Percentiles rank a stretch among this genome's conserved stretches.
Evolutionary conservation across 768 basidiomycete species (phyloP).

Genomic region (Neoboletus brunneissimus): DNA sequence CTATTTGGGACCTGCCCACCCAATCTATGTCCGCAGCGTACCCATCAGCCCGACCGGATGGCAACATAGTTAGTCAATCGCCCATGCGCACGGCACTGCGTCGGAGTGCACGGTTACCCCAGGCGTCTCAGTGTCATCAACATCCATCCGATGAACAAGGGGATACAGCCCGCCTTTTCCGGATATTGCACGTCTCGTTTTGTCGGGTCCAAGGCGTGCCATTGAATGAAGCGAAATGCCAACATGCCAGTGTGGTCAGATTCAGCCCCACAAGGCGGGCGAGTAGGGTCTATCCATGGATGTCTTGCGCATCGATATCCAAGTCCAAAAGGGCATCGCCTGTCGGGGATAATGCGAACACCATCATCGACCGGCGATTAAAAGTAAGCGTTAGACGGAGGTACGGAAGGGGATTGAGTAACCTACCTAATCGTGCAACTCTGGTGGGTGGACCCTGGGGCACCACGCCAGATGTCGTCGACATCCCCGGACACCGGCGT

Average conservation of each 20-base stretch:
- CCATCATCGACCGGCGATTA: too few relatives aligned
- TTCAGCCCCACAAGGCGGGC: neutral
- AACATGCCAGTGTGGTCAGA: neutral
- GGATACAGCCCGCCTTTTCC: neutral
- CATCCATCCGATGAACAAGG: neutral
- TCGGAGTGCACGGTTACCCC: neutral
- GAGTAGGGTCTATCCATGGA: neutral
- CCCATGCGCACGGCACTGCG: neutral
- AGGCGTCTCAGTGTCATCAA: neutral
- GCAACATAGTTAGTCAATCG: neutral
- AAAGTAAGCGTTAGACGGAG: neutral
- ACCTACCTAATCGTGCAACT: neutral
- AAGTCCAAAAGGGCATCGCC: neutral
- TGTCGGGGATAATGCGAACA: neutral
- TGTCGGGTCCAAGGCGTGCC: neutral
- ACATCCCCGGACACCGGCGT: neutral
- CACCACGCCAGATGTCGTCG: neutral
- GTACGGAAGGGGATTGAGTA: too few relatives aligned
- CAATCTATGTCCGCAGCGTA: slow-evolving; percentile 1
- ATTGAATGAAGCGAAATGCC: neutral
- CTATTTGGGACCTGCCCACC: neutral
- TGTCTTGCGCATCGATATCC: neutral
- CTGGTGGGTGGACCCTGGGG: neutral
- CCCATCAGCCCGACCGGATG: neutral
- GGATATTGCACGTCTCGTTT: neutral